Percentiles rank a stretch among this genome's conserved stretches.
These are phyloP conservation scores for Pseudopithomyces chartarum DNA, from an alignment of 2,329 filamentous ascomycete genomes.

Conservation along the genomic window DNA sequence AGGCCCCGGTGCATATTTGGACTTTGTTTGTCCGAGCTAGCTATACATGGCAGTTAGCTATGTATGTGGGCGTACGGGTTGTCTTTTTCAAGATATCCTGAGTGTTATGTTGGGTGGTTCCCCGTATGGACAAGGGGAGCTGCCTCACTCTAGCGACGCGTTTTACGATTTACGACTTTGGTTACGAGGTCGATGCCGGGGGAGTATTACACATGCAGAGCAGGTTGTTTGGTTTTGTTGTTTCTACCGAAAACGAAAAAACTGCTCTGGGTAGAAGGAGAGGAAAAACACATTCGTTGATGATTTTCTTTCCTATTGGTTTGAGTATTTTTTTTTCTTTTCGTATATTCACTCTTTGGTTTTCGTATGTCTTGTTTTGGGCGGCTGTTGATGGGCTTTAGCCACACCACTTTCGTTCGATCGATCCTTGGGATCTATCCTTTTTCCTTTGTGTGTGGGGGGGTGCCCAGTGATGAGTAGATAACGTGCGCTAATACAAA, in stretches of 20 bases:
- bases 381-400: not conserved
- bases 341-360: no score
- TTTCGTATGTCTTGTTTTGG: no score
- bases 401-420: constrained; percentile 1
- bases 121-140: no score
- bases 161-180: constrained; percentile 38
- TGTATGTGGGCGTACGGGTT: constrained; percentile 26
- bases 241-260: no score
- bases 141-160: constrained; percentile 44
- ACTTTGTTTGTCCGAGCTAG: constrained; percentile 17
- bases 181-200: no score
- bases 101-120: constrained; percentile 45
- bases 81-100: constrained; percentile 36
- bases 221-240: no score
- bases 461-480: no score
- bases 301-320: constrained; percentile 16
- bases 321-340: constrained; percentile 14
- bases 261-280: constrained; percentile 22
- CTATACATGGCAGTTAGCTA: constrained; percentile 27
- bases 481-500: constrained; percentile 1
- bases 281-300: constrained; percentile 4
- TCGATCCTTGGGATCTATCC: no score
- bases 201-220: no score
- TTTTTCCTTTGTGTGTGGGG: no score
- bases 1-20: constrained; percentile 23